Evolutionary conservation across 805 yeast genomes (phyloP), one percentile per base, ranked within the genome.

Genomic region (Suhomyces vadensis): DNA sequence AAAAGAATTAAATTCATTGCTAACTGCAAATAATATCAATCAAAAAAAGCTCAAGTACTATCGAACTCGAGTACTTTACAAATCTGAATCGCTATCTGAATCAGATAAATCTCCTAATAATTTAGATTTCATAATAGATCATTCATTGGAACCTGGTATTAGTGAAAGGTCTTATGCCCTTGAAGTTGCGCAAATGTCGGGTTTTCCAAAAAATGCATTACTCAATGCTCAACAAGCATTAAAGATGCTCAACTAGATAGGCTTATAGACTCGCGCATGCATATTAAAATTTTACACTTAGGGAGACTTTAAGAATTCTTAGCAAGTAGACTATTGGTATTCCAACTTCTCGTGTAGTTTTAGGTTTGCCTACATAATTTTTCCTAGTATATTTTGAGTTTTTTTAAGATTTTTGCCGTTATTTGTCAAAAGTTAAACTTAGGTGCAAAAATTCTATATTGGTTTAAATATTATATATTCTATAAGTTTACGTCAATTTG

Each of bases 181-280:
- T 9, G 81, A 78, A 42, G 85, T 87, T 8, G 96, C 96, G 0
- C 73, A 76, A 54, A 64, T 82, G 55, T 95, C 96, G 0, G 95
- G 95, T 0, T 84, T 87, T 50, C 96, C 96, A 0, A 50, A 50
- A 6, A 59, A 62, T 3, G 88, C 89, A 1, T 54, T 88, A 13
- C 48, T 63, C 1, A 64, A 72, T 29, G 95, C 95, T 1, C 51
- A 56, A 24, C 50, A 59, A 13, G 69, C 71, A 13, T 61, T 61
- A 14, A 21, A 39, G 6, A 13, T 38, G n/a, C 33, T 45, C 16
- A 20, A 37, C 21, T 33, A 27, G 10, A 14, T 27, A 29, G 33
- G 17, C 16, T 8, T 14, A 29, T 16, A 14, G 14, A 14, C 5
- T 25, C 9, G 14, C 10, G 8, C 3, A 20, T 20, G 16, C 6